Percentiles rank a stretch among this genome's conserved stretches.
Conservation (phyloP, 495 filamentous ascomycete species). For the Hapsidospora chrysogenum region DNA sequence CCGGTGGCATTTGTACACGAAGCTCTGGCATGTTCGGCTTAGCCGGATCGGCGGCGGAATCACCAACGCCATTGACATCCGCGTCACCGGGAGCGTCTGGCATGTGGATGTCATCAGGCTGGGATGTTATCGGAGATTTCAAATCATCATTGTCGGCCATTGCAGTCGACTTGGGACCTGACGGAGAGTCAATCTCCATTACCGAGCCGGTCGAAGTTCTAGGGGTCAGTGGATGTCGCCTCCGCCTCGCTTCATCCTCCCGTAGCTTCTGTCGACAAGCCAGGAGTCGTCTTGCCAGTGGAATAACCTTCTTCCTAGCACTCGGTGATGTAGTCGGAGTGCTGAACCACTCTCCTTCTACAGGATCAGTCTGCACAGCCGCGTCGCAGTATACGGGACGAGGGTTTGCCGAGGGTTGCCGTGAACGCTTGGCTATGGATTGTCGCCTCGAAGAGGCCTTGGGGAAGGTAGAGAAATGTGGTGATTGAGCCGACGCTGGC, state of each 20-base stretch:
- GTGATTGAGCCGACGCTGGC: constrained; percentile 23
- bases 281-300: constrained; percentile 29
- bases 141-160: not conserved
- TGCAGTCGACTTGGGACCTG: constrained; percentile 4
- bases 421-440: constrained; percentile 10
- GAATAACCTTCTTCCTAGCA: constrained; percentile 22
- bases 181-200: constrained; percentile 19
- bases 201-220: constrained; percentile 7
- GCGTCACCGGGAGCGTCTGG: constrained; percentile 4
- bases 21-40: constrained; percentile 27
- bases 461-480: constrained; percentile 8
- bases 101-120: constrained; percentile 10
- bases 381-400: constrained; percentile 24
- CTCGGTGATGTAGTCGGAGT: constrained; percentile 10
- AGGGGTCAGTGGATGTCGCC: constrained; percentile 6
- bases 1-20: constrained; percentile 32
- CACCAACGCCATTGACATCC: no score
- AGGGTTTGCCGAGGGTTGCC: constrained; percentile 13
- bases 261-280: constrained; percentile 23
- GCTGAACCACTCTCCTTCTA: constrained; percentile 25
- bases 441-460: constrained; percentile 8
- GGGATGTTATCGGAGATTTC: constrained; percentile 7
- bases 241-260: constrained; percentile 17
- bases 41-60: no score
- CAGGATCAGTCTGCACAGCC: constrained; percentile 32